phyloP scores from a whole-genome alignment of 2,329 filamentous ascomycete species.

The Coniochaeta sp. region DNA sequence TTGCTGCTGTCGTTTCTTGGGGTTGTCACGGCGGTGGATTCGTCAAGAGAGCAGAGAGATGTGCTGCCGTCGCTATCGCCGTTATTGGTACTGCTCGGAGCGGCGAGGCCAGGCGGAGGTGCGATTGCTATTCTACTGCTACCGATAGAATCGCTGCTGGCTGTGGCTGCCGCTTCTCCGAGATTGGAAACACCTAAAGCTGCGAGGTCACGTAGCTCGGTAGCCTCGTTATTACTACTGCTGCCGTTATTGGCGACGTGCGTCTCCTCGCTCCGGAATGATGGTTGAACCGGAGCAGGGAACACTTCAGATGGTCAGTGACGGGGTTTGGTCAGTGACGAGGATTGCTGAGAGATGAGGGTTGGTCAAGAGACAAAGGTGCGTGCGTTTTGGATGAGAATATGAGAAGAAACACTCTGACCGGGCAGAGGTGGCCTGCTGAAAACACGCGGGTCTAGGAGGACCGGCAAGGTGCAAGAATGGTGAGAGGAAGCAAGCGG shows the following conservation, averaged over 20 bases:
- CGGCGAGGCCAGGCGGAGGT: neutral
- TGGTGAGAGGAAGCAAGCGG: neutral
- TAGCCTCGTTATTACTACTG: neutral
- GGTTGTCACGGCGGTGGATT: neutral
- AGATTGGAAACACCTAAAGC: neutral
- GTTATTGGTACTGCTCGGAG: neutral
- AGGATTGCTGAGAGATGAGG: neutral
- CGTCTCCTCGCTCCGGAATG: neutral
- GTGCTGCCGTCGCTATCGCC: neutral
- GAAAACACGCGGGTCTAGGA: neutral
- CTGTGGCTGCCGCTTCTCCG: neutral
- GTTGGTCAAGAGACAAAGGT: too few species aligned
- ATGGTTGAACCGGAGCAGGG: neutral
- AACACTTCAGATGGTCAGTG: neutral
- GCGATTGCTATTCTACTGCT: neutral
- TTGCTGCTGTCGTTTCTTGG: neutral
- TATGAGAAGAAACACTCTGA: neutral
- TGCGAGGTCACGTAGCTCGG: neutral
- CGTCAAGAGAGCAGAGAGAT: neutral
- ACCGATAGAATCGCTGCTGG: neutral
- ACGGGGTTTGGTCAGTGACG: neutral
- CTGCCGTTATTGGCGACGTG: neutral
- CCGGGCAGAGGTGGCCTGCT: neutral
- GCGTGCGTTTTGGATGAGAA: neutral
- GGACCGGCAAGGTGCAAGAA: neutral